Evolutionary conservation across 139 green algal species (phyloP).

Genomic region (Limnomonas spitsbergensis): DNA sequence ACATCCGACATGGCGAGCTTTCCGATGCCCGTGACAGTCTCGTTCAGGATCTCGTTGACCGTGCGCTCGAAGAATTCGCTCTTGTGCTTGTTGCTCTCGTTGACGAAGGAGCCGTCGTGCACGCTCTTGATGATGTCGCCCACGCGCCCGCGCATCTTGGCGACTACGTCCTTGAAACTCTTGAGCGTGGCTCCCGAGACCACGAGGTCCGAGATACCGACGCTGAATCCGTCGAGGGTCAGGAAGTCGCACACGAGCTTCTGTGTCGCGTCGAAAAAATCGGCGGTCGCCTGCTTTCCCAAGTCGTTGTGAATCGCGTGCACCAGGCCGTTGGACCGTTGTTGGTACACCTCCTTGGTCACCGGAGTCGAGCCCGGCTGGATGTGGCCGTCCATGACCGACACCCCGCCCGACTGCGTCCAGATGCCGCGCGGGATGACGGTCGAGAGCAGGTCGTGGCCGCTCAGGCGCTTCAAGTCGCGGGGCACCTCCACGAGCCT

Average conservation of each 20-base stretch:
- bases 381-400: slow-evolving; percentile 74
- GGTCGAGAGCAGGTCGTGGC: slow-evolving; percentile 3
- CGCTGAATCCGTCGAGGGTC: slow-evolving; percentile 50
- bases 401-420: slow-evolving; percentile 69
- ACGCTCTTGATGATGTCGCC: neutral
- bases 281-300: slow-evolving; percentile 68
- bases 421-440: neutral
- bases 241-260: slow-evolving; percentile 92
- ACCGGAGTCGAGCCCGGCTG: slow-evolving; percentile 63
- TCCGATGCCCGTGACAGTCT: slow-evolving; percentile 66
- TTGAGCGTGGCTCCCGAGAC: neutral
- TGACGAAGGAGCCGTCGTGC: slow-evolving; percentile 81
- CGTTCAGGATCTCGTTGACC: slow-evolving; percentile 83
- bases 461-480: neutral
- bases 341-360: slow-evolving; percentile 89
- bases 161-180: neutral
- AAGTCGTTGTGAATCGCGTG: slow-evolving; percentile 91
- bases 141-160: neutral
- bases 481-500: neutral
- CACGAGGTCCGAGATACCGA: slow-evolving; percentile 21
- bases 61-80: slow-evolving; percentile 91
- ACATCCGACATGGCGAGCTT: neutral
- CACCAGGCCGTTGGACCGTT: slow-evolving; percentile 70
- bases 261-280: slow-evolving; percentile 65
- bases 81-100: slow-evolving; percentile 73